These are phyloP conservation scores for Tieghemostelium lacteum DNA, from an alignment of 78 protist species.

Conservation along the genomic window DNA sequence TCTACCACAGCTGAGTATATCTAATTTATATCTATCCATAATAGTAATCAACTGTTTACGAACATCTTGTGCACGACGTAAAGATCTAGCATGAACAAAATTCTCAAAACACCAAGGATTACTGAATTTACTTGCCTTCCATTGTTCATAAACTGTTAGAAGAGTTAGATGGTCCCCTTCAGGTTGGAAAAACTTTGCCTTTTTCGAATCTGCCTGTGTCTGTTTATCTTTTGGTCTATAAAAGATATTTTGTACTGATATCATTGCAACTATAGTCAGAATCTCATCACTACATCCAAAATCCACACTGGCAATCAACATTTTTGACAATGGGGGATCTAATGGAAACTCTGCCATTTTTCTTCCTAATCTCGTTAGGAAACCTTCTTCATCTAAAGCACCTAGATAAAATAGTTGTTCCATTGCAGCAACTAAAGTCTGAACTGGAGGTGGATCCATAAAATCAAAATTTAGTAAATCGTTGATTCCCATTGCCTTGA, in stretches of 20 bases:
- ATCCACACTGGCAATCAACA: slow-evolving; percentile 93
- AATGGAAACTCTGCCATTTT: slow-evolving; percentile 99
- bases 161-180: slow-evolving; percentile 99
- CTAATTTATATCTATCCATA: slow-evolving; percentile 94
- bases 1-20: slow-evolving; percentile 89
- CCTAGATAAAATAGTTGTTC: slow-evolving; percentile 91
- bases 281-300: slow-evolving; percentile 98
- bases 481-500: slow-evolving; percentile 97
- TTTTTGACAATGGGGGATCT: slow-evolving; percentile 97
- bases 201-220: slow-evolving; percentile 96
- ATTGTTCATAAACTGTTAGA: slow-evolving; percentile 94
- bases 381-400: slow-evolving; percentile 99
- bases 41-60: slow-evolving; percentile 96
- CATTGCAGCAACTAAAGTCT: slow-evolving; percentile 93
- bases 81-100: slow-evolving; percentile 95
- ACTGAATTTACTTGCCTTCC: slow-evolving; percentile 93
- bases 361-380: slow-evolving; percentile 97
- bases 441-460: slow-evolving; percentile 99
- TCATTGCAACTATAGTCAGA: slow-evolving; percentile 98
- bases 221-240: slow-evolving; percentile 98
- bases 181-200: slow-evolving; percentile 94
- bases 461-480: slow-evolving; percentile 96
- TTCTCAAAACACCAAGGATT: slow-evolving; percentile 98
- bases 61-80: slow-evolving; percentile 97
- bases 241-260: slow-evolving; percentile 94